Evolutionary conservation across 75 land plant species (phyloP), one percentile per base, ranked within the genome.

Genomic region (Picea glauca): DNA sequence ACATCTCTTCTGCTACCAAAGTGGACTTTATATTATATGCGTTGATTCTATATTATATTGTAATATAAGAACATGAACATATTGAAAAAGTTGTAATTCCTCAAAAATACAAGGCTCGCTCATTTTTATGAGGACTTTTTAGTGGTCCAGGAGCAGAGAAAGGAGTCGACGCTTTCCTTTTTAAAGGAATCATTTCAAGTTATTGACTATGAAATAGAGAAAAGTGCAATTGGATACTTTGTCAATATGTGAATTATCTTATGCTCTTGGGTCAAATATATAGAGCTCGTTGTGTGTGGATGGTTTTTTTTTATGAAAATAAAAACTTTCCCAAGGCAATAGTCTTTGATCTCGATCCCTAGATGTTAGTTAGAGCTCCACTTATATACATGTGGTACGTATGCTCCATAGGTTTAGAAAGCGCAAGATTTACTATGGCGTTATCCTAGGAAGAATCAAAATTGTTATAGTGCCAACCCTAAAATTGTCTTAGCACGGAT

Each of bases 331-430:
- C 95, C 3, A 93, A 93, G 57, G 92, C 92, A 50, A 93, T 93
- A 20, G 90, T 93, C 57, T 93, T 93, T 80, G 95, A 93, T 77
- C 88, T n/a, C 90, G 95, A 92, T 90, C 92, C 14, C 87, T 93
- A 57, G 95, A 93, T 79, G 87, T 93, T 5, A 79, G 95, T 32
- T 87, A 87, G 95, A 62, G 95, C 95, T 30, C 92, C 93, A 78
- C 75, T 93, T 4, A 81, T 88, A 64, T 88, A n/a, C n/a, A 92
- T 38, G 88, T 87, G 50, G 88, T 90, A 63, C 95, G 90, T 78
- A 93, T 92, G 5, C 89, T 93, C 13, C 95, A 93, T 65, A 81
- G 95, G 73, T 93, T 93, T 79, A 85, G 95, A 73, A 93, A 93
- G 82, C 83, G 95, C 13, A 93, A 90, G 92, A 80, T 93, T 75